Base-by-base conservation (phyloP, 345 rosid species). In the Eucalyptus erythrocorys region DNA sequence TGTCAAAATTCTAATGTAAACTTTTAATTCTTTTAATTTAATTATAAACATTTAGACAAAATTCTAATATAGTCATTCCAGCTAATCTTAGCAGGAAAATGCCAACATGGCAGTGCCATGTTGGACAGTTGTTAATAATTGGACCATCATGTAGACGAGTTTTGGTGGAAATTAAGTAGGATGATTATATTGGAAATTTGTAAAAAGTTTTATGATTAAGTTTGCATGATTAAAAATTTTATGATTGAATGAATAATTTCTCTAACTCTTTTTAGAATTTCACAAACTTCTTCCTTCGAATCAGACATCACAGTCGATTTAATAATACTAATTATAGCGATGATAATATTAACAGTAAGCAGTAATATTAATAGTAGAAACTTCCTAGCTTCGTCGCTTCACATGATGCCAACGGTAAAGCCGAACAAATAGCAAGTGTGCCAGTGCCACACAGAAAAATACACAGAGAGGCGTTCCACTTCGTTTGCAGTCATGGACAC, bases 151-250 rank as follows among this genome's bases (percentile, higher is more conserved):
- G 37, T 64, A 64, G 34, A 7, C 0, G 10, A 64, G 34, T 64
- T n/a, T 64, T 13, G 10, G 37, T 27, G 37, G 9, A 64, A 14
- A 64, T n/a, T n/a, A 7, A n/a, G 19, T 7, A n/a, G 8, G 14
- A 14, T 14, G 5, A n/a, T n/a, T 64, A 13, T 14, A n/a, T n/a
- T 30, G 9, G 0, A 61, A 59, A 27, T 13, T 12, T 59, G 15
- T 8, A 14, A 30, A 61, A 61, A 30, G 0, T 3, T 30, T 30
- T 13, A 61, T 0, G 9, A 61, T 34, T 64, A 64, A 64, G 5
- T n/a, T 14, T 15, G 1, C 32, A 14, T n/a, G 13, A n/a, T 64
- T 14, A 3, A 64, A 64, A 64, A 14, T 1, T 13, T 64, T 64
- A 64, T 3, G 8, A n/a, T 7, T 64, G 19, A n/a, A n/a, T 64